These are phyloP conservation scores for Calocybe indica DNA, from an alignment of 768 basidiomycete species.

Conservation along the genomic window DNA sequence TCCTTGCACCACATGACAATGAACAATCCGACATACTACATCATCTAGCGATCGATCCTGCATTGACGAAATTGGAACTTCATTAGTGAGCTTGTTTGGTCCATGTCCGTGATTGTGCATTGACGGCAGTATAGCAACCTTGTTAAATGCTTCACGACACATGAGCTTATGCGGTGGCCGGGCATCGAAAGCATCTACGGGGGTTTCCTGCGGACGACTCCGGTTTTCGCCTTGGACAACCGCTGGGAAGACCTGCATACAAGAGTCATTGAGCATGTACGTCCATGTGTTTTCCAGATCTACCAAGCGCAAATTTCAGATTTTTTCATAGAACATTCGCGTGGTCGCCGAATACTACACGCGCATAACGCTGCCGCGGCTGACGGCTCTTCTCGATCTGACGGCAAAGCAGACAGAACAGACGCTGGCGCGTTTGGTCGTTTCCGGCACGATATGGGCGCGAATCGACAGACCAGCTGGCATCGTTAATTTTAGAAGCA, in stretches of 20 bases:
- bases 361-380: slow-evolving; percentile 77
- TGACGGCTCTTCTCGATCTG: slow-evolving; percentile 86
- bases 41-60: slow-evolving; percentile 75
- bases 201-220: slow-evolving; percentile 69
- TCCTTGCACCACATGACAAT: slow-evolving; percentile 91
- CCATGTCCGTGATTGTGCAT: neutral
- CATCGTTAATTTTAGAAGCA: slow-evolving; percentile 80
- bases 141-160: slow-evolving; percentile 89
- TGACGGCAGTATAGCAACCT: slow-evolving; percentile 60
- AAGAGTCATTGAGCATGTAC: slow-evolving; percentile 93
- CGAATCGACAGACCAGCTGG: slow-evolving; percentile 90
- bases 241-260: slow-evolving; percentile 95
- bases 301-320: slow-evolving; percentile 2
- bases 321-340: slow-evolving; percentile 74
- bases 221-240: slow-evolving; percentile 72
- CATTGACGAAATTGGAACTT: slow-evolving; percentile 72
- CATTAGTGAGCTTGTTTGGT: slow-evolving; percentile 58
- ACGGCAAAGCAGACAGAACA: slow-evolving; percentile 79
- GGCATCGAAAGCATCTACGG: slow-evolving; percentile 89
- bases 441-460: slow-evolving; percentile 89
- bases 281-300: slow-evolving; percentile 19
- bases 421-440: slow-evolving; percentile 83
- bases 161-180: slow-evolving; percentile 95
- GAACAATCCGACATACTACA: slow-evolving; percentile 97
- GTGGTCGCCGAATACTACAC: slow-evolving; percentile 94